phyloP scores from a whole-genome alignment of 495 filamentous ascomycete species.

The Penicillium coprophilum region DNA sequence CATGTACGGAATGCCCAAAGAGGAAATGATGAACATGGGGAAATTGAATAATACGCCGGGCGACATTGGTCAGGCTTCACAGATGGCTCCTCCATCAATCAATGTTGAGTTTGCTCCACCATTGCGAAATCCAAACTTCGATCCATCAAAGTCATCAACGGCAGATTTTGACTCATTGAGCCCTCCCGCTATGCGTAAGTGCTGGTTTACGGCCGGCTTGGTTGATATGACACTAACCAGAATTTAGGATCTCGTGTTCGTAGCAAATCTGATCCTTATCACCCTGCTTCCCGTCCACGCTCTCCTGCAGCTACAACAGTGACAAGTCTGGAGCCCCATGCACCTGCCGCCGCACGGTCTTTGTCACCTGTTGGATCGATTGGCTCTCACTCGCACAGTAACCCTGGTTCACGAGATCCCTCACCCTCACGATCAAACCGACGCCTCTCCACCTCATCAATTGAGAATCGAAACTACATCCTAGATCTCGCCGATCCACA shows the following conservation, averaged over 20 bases:
- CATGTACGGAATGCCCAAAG: slow-evolving; percentile 52
- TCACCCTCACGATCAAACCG: slow-evolving; percentile 64
- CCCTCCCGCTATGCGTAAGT: slow-evolving; percentile 80
- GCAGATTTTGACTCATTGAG: slow-evolving; percentile 75
- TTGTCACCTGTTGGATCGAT: slow-evolving; percentile 63
- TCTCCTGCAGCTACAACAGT: slow-evolving; percentile 42
- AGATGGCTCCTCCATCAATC: slow-evolving; percentile 84
- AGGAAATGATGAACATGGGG: slow-evolving; percentile 28
- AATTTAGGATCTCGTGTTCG: slow-evolving; percentile 56
- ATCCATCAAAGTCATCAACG: slow-evolving; percentile 60
- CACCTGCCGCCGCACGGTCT: slow-evolving; percentile 54
- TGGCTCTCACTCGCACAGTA: slow-evolving; percentile 39
- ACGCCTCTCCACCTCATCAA: slow-evolving; percentile 84
- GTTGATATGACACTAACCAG: slow-evolving; percentile 20
- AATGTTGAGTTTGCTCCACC: slow-evolving; percentile 92
- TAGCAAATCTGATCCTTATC: slow-evolving; percentile 74
- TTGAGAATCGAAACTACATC: slow-evolving; percentile 86
- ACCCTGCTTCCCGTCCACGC: slow-evolving; percentile 44
- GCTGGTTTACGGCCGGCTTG: neutral
- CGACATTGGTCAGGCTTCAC: slow-evolving; percentile 67
- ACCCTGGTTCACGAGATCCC: slow-evolving; percentile 51
- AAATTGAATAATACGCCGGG: slow-evolving; percentile 36
- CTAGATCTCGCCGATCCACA: slow-evolving; percentile 87
- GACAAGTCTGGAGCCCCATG: slow-evolving; percentile 47
- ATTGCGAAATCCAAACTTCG: slow-evolving; percentile 68